phyloP scores from a whole-genome alignment of 202 grass and related monocot species.

The Hordeum pubiflorum region DNA sequence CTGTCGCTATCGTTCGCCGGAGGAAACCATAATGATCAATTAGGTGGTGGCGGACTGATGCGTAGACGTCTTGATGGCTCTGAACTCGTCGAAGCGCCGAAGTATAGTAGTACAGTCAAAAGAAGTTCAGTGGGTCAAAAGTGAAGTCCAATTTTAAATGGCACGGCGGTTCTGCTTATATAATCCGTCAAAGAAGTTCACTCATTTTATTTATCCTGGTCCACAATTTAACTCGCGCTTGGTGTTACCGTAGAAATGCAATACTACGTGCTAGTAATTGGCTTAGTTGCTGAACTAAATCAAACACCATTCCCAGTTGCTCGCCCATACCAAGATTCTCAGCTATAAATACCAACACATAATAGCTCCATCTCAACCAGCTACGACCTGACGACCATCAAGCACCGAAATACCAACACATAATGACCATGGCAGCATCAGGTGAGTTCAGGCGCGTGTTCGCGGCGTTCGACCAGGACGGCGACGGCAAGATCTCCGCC shows the following conservation, averaged over 20 bases:
- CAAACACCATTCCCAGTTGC: neutral
- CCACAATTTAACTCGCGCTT: neutral
- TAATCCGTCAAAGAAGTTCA: neutral
- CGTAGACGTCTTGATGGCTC: too few species aligned
- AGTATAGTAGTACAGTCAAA: neutral
- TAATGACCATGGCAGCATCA: neutral
- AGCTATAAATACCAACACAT: neutral
- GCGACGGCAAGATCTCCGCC: neutral
- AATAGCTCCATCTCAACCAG: neutral
- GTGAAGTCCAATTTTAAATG: neutral
- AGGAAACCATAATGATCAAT: neutral
- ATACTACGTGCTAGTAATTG: too few species aligned
- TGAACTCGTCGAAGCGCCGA: neutral
- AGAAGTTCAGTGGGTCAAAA: neutral
- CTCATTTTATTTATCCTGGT: neutral
- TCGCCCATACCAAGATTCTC: neutral
- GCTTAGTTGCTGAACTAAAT: neutral
- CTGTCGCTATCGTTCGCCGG: neutral
- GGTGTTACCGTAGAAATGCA: neutral
- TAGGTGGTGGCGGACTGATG: too few species aligned
- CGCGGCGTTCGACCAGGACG: neutral
- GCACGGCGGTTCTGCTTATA: neutral
- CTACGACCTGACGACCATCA: too few species aligned
- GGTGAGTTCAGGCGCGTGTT: too few species aligned
- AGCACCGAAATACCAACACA: neutral